Evolutionary conservation across 2,329 filamentous ascomycete genomes (phyloP), one percentile per base, ranked within the genome.

Genomic region (Coniochaeta sp.): DNA sequence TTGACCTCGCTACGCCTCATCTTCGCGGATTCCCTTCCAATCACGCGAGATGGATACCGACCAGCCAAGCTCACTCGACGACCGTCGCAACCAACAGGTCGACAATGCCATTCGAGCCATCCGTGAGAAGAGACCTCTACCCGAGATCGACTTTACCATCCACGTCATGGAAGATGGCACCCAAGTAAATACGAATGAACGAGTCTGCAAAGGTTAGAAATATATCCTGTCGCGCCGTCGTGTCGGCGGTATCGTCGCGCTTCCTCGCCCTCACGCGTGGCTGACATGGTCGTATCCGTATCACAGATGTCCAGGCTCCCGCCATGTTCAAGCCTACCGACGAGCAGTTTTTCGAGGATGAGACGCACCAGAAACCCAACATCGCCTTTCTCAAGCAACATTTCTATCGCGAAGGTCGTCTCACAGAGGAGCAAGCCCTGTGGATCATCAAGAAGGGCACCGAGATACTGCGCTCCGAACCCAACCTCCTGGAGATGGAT

Each of bases 401-500:
- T 74, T 96, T 99, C 77, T 98, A 97, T 75, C 89, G 95, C 65
- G 95, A 99, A 80, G 95, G 95, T 63, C 91, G 95, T 67, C 81
- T 99, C 73, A 98, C 93, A 55, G 93, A 99, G 74, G 93, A 98
- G 69, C 95, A 99, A 79, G 95, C 95, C 61, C 81, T 99, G 75
- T 98, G 89, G 87, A 99, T 99, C 70, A 88, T 99, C 74, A 85
- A 86, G 69, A 87, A 89, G 68, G 95, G 93, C 64, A 92, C 91
- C 60, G 90, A 97, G 74, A 78, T 99, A 58, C 82, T 99, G 69
- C 89, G 89, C 71, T 82, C 88, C 64, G 95, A 99, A 78, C 93
- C 95, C 65, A 99, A 98, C 75, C 81, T 99, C 65, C 83, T 99
- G 67, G 95, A 99, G 81, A 99, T 99, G 95, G 95, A 99, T 75